phyloP scores from a whole-genome alignment of 1,139 yeast species.

The Yamadazyma sp. region DNA sequence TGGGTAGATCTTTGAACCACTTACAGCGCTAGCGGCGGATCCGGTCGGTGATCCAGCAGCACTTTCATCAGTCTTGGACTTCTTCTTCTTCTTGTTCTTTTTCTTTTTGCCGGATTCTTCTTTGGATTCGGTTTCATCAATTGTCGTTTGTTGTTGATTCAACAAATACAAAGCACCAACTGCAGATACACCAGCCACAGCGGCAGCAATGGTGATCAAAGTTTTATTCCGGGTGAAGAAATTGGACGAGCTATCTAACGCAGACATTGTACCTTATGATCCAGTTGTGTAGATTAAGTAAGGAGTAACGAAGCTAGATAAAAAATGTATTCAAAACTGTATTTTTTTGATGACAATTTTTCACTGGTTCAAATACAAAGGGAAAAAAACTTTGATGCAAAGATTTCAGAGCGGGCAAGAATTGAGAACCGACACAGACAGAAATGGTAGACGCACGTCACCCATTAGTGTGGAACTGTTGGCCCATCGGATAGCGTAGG shows the following conservation, averaged over 20 bases:
- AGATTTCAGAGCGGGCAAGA: background rate
- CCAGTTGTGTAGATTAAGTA: background rate
- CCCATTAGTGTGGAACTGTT: background rate
- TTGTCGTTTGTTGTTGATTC: conserved; percentile 8
- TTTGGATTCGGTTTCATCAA: conserved; percentile 28
- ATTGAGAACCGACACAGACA: background rate
- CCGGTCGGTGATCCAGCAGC: too few species aligned
- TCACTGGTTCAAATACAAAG: conserved; percentile 17
- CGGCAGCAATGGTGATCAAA: conserved; percentile 59
- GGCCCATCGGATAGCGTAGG: too few species aligned
- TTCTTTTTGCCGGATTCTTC: conserved; percentile 25
- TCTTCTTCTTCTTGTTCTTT: conserved; percentile 39
- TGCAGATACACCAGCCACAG: conserved; percentile 62
- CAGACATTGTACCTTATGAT: conserved; percentile 8
- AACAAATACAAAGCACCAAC: conserved; percentile 39
- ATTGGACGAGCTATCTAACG: conserved; percentile 17
- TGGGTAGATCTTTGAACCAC: conserved; percentile 37
- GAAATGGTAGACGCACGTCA: too few species aligned
- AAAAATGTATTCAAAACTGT: background rate
- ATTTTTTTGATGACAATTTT: conserved; percentile 14
- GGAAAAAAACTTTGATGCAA: conserved; percentile 8
- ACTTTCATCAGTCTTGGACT: conserved; percentile 20
- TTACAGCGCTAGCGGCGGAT: conserved; percentile 8
- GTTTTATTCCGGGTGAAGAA: conserved; percentile 60
- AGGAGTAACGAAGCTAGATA: background rate